Base-by-base conservation (phyloP, 202 grass and related monocot species). In the Setaria italica region DNA sequence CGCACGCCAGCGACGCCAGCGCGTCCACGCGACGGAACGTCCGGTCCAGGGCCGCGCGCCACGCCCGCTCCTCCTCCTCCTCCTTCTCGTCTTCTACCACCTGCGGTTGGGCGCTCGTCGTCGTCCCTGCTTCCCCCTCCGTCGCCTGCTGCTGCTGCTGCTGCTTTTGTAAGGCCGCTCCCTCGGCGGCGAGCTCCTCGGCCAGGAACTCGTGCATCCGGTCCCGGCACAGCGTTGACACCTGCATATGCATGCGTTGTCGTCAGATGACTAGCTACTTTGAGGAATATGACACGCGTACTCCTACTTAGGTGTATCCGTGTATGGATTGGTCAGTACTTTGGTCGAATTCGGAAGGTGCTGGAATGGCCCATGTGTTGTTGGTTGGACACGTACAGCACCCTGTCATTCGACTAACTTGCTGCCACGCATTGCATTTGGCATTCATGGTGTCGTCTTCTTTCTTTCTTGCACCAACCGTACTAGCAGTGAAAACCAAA, bases 131-230 rank as follows among this genome's bases (percentile, higher is more conserved):
- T 29, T 15, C 45, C 9, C 2, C 6, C 7, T 1, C 25, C 70
- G 39, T 6, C 9, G 11, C 20, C 42, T 16, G 11, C 34, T 1
- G 60, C 35, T 72, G 11, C 72, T 39, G 19, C n/a, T 57, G 75
- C 0, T 21, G 56, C 0, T 4, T 0, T 1, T 34, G 25, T 13
- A 69, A 13, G n/a, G 9, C 7, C n/a, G 77, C 16, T 20, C 46
- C 76, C 67, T 72, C 89, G 29, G 4, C 46, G 0, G 63, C 69
- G 9, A 97, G 85, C 79, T 97, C 95, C 76, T 91, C 82, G 7
- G 87, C 92, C 14, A 97, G 75, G 45, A 92, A 72, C 41, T 65
- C 76, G 86, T 97, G 95, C 95, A 97, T 90, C 74, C 84, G 84
- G 7, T 87, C 76, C 66, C 87, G 84, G 85, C 95, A 97, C 63